Evolutionary conservation across 2,329 filamentous ascomycete species (phyloP).

Genomic region (Monilinia fructigena): DNA sequence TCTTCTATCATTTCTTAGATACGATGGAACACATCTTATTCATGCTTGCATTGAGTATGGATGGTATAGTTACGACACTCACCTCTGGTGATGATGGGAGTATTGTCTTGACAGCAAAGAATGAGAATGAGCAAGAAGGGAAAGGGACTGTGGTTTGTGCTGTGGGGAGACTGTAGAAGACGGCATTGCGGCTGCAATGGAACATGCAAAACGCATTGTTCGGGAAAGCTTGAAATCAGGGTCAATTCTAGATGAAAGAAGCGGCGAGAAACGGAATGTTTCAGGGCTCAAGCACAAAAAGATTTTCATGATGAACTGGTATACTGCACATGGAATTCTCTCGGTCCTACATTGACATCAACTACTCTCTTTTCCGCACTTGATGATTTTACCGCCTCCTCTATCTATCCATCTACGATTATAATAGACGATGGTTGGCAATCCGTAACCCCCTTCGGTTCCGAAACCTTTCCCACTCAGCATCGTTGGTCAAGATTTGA

Average conservation of each 20-base stretch:
- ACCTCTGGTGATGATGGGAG: conserved; percentile 21
- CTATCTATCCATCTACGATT: conserved; percentile 25
- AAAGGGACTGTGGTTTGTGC: conserved; percentile 19
- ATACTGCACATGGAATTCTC: conserved; percentile 29
- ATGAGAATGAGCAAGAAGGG: conserved; percentile 16
- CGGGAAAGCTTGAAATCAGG: not conserved
- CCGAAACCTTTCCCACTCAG: conserved; percentile 3
- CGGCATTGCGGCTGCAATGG: conserved; percentile 22
- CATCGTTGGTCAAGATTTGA: conserved; percentile 26
- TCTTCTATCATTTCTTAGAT: conserved; percentile 25
- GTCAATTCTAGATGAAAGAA: not conserved
- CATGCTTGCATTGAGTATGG: conserved; percentile 25
- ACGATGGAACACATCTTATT: conserved; percentile 25
- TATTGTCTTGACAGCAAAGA: conserved; percentile 17
- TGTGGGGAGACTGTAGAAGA: conserved; percentile 22
- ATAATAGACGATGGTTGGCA: conserved; percentile 32
- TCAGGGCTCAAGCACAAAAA: not conserved
- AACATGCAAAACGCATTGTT: conserved; percentile 21
- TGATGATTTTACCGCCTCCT: conserved; percentile 17
- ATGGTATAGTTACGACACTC: conserved; percentile 21
- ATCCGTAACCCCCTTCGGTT: conserved; percentile 21
- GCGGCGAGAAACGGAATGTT: too few species aligned
- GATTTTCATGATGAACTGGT: conserved; percentile 22
- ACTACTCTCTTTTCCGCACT: conserved; percentile 21
- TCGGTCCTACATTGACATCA: conserved; percentile 24